Percentiles rank a stretch among this genome's conserved stretches.
phyloP scores from a whole-genome alignment of 164 flowering plant genomes.

The Vitis rotundifolia region DNA sequence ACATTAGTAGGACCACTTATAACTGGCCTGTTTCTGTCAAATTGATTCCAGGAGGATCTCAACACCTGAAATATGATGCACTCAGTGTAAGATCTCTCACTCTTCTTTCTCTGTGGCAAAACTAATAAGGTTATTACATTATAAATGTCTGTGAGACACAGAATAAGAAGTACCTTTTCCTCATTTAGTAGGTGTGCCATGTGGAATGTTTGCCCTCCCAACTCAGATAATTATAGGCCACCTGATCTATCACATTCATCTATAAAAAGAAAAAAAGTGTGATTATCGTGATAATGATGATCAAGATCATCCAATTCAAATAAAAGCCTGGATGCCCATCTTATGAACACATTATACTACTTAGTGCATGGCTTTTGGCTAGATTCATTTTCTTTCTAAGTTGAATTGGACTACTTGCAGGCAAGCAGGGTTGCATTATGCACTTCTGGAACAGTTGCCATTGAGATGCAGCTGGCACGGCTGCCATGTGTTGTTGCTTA shows the following conservation, averaged over 20 bases:
- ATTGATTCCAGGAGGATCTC: conserved; percentile 61
- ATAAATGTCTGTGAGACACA: background rate
- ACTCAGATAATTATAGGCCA: background rate
- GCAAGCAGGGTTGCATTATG: conserved; percentile 84
- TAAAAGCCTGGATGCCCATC: too few species aligned
- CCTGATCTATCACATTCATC: background rate
- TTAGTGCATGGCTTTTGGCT: too few species aligned
- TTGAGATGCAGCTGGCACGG: conserved; percentile 91
- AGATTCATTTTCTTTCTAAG: background rate
- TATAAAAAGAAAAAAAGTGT: background rate
- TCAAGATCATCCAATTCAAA: too few species aligned
- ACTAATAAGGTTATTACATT: background rate
- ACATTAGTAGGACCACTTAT: conserved; percentile 31
- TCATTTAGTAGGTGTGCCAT: background rate
- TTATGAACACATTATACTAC: too few species aligned
- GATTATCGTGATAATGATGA: too few species aligned
- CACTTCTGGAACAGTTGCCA: conserved; percentile 89
- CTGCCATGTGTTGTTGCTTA: conserved; percentile 88
- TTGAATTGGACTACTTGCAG: conserved; percentile 40
- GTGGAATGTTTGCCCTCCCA: background rate
- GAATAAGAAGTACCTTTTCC: background rate
- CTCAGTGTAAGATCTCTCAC: conserved; percentile 57
- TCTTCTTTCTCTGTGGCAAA: background rate
- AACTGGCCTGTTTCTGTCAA: conserved; percentile 61
- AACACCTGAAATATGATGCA: conserved; percentile 62